phyloP scores from a whole-genome alignment of 2,329 filamentous ascomycete species.

The Cladosporium colombiae region DNA sequence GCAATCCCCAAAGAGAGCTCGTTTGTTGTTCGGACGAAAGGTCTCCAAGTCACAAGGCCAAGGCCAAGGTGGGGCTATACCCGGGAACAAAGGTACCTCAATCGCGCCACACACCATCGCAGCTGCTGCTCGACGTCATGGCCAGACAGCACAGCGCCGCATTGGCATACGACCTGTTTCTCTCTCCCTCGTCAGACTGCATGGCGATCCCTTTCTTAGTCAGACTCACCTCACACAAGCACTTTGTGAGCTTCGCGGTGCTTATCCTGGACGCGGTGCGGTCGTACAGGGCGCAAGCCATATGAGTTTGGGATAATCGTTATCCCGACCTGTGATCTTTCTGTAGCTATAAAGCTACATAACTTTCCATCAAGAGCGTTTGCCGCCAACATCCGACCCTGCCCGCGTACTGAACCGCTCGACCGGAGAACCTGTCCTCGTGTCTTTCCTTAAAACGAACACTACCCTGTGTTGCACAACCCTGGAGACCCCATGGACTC shows the following conservation, averaged over 20 bases:
- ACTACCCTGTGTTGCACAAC: neutral
- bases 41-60: neutral
- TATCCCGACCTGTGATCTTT: neutral
- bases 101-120: neutral
- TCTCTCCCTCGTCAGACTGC: constrained; percentile 8
- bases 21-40: neutral
- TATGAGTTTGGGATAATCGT: neutral
- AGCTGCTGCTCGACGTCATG: constrained; percentile 13
- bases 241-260: constrained; percentile 8
- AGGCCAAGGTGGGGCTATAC: constrained; percentile 12
- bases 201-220: neutral
- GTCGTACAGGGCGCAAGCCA: neutral
- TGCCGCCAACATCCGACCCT: neutral
- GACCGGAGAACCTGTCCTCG: neutral
- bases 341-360: neutral
- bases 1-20: neutral
- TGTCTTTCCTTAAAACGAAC: neutral
- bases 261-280: constrained; percentile 1
- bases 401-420: neutral
- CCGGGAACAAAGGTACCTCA: neutral
- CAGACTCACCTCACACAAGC: constrained; percentile 1
- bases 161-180: neutral
- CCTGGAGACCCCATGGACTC: neutral
- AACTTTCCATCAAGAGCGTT: neutral
- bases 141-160: neutral